Conservation (phyloP, 2,329 filamentous ascomycete genomes). For the Talaromyces marneffei region DNA sequence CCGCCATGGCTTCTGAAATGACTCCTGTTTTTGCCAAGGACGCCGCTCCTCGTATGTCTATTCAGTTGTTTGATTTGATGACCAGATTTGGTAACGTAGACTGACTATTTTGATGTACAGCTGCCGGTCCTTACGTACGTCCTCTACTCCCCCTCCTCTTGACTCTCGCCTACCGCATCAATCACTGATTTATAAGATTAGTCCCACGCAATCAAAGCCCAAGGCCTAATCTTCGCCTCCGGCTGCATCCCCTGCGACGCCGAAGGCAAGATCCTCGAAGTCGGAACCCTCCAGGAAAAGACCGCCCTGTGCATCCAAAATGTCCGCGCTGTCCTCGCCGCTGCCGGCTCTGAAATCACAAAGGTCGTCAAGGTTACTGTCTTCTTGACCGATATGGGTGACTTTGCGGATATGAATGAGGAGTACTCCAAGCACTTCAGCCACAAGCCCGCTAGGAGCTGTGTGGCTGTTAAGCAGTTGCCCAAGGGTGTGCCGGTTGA, state of each 20-base stretch:
- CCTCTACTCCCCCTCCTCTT: not conserved
- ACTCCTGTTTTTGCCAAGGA: conserved; percentile 37
- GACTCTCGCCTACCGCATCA: not conserved
- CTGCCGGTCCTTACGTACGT: conserved; percentile 41
- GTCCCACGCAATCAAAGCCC: conserved; percentile 60
- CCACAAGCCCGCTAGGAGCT: conserved; percentile 59
- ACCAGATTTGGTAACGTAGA: not conserved
- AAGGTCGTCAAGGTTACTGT: conserved; percentile 86
- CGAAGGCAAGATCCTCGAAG: conserved; percentile 51
- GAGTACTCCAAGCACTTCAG: conserved; percentile 65
- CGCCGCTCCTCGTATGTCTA: conserved; percentile 42
- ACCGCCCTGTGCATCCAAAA: conserved; percentile 70
- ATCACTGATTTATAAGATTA: conserved; percentile 3
- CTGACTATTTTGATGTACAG: conserved; percentile 18
- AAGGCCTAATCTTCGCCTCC: conserved; percentile 64
- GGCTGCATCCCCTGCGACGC: conserved; percentile 71
- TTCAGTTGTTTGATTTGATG: not conserved
- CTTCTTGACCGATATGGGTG: conserved; percentile 85
- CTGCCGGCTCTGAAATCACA: conserved; percentile 69
- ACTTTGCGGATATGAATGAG: conserved; percentile 76
- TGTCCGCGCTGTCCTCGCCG: conserved; percentile 74
- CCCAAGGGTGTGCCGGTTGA: conserved; percentile 60
- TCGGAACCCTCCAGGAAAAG: conserved; percentile 62
- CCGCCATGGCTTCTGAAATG: conserved; percentile 33
- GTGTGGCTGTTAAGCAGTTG: conserved; percentile 58